Percentiles rank a stretch among this genome's conserved stretches.
phyloP scores from a whole-genome alignment of 2,329 filamentous ascomycete species.

The Fusarium concolor region DNA sequence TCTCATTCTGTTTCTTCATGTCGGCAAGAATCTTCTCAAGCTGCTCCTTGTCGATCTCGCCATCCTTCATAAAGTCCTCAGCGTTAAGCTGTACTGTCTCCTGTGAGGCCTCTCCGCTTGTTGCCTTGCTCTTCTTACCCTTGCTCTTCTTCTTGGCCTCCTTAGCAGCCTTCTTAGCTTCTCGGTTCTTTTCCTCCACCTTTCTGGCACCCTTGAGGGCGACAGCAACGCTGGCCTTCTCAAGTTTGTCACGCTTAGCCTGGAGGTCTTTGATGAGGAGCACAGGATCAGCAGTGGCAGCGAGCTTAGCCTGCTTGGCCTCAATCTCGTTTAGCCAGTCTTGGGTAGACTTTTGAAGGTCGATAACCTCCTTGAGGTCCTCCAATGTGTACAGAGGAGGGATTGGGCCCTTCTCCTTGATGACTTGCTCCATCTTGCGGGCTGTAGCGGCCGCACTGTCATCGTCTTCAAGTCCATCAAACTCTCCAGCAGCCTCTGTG shows the following conservation, averaged over 20 bases:
- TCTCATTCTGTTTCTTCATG: slow-evolving; percentile 38
- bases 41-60: slow-evolving; percentile 46
- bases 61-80: slow-evolving; percentile 60
- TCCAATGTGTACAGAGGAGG: slow-evolving; percentile 77
- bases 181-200: slow-evolving; percentile 61
- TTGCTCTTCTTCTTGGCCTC: slow-evolving; percentile 55
- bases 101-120: slow-evolving; percentile 50
- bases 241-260: slow-evolving; percentile 75
- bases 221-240: slow-evolving; percentile 76
- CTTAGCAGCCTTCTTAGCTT: slow-evolving; percentile 61
- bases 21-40: slow-evolving; percentile 47
- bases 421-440: slow-evolving; percentile 58
- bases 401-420: slow-evolving; percentile 62
- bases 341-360: slow-evolving; percentile 69
- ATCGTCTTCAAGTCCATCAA: slow-evolving; percentile 85
- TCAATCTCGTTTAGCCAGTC: slow-evolving; percentile 82
- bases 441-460: slow-evolving; percentile 55
- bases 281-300: slow-evolving; percentile 77
- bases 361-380: slow-evolving; percentile 75
- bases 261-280: slow-evolving; percentile 79
- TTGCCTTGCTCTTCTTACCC: slow-evolving; percentile 56
- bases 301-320: slow-evolving; percentile 76
- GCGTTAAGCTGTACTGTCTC: slow-evolving; percentile 57
- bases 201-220: slow-evolving; percentile 75
- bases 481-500: slow-evolving; percentile 61